Base-by-base conservation (phyloP, 2,329 filamentous ascomycete genomes). In the Malbranchea zuffiana region DNA sequence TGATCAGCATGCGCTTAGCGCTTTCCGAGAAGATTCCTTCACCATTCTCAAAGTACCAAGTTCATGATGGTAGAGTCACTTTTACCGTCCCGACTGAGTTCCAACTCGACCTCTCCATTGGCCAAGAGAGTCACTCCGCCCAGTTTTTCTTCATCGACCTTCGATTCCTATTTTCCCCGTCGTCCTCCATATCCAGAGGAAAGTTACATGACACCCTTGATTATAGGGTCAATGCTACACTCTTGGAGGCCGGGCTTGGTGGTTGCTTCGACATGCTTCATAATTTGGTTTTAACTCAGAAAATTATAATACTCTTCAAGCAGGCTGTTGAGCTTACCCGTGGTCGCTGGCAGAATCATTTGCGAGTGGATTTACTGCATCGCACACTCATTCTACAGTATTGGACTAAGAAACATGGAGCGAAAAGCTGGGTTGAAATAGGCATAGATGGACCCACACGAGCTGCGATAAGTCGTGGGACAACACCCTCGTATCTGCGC, bases 61-160 rank as follows among this genome's bases (percentile, higher is more conserved):
- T 98, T 42, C 72, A 73, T 35, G 82, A 84, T 35, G 90, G 92
- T n/a, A 77, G 88, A 32, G 88, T 82, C 5, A 96, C 86, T 0
- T 98, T 98, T 57, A 73, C 67, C 31, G 82, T 96, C 1, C 65
- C 74, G 2, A 74, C 75, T 36, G 88, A 96, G 56, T 95, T 95
- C 50, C 88, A 96, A 56, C 75, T 96, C 13, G 90, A 96, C 54
- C 71, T 98, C 35, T 87, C 86, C 1, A 82, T 96, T 44, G 84
- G 82, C 12, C 81, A 87, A 48, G 87, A 96, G 53, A 80, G 90
- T 46, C 74, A 78, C 12, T 68, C 77, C 20, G 80, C 82, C 37
- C 87, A 92, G 50, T 92, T 93, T 54, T 95, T 82, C 69, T 94
- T 96, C 54, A 82, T 96, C 44, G 87, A 96, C 56, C 78, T 96